These are phyloP conservation scores for Yarrowia keelungensis DNA, from an alignment of 805 yeast species.

Conservation along the genomic window DNA sequence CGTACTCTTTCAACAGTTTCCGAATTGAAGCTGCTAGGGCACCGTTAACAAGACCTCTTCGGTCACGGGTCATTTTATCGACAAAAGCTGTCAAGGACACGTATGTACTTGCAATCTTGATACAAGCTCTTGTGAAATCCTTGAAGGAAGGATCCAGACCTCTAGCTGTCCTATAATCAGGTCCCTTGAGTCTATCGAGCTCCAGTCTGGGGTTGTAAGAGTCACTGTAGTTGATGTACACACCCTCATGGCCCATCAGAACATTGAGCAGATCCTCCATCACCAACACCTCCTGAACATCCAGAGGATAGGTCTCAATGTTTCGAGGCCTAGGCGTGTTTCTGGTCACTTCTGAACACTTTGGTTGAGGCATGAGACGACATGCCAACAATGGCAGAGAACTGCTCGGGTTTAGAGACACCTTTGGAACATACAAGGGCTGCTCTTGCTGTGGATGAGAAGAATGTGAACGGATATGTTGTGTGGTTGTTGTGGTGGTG, in stretches of 20 bases:
- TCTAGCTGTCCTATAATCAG: slow-evolving; percentile 75
- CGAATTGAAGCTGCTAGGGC: slow-evolving; percentile 70
- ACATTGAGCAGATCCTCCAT: slow-evolving; percentile 73
- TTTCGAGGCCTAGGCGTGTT: slow-evolving; percentile 27
- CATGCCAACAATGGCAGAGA: slow-evolving; percentile 40
- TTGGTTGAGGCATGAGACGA: slow-evolving; percentile 41
- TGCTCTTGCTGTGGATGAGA: slow-evolving; percentile 28
- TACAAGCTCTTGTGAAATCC: slow-evolving; percentile 67
- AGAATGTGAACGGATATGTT: slow-evolving; percentile 16
- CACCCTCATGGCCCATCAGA: slow-evolving; percentile 70
- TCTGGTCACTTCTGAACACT: slow-evolving; percentile 42
- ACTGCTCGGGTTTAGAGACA: slow-evolving; percentile 10
- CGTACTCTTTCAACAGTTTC: slow-evolving; percentile 51
- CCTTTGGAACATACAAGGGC: slow-evolving; percentile 33
- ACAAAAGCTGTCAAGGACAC: slow-evolving; percentile 64
- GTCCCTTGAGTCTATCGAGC: slow-evolving; percentile 63
- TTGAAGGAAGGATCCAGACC: slow-evolving; percentile 76
- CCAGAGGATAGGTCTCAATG: slow-evolving; percentile 22
- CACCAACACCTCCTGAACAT: slow-evolving; percentile 71
- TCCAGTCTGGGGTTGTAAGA: slow-evolving; percentile 59
- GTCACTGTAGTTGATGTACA: slow-evolving; percentile 71
- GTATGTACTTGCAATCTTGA: slow-evolving; percentile 68
- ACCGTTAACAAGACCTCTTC: slow-evolving; percentile 76
- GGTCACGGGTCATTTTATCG: slow-evolving; percentile 61
- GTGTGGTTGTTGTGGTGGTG: slow-evolving; percentile 29